phyloP scores from a whole-genome alignment of 495 filamentous ascomycete species.

The Hypomontagnella monticulosa region DNA sequence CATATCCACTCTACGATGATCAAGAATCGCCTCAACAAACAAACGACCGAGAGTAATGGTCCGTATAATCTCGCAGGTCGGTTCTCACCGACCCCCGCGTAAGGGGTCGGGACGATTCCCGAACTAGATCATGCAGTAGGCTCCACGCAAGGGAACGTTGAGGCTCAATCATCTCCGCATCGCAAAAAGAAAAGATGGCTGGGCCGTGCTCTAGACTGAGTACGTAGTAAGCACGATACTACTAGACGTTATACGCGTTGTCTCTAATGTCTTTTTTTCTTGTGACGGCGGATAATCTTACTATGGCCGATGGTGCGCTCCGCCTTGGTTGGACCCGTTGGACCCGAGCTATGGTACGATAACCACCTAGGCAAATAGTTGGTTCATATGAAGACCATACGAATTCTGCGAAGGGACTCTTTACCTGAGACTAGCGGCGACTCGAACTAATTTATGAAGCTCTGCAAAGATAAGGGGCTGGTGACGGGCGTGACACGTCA shows the following conservation, averaged over 20 bases:
- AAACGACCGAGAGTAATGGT: neutral
- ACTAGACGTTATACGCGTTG: neutral
- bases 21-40: constrained; percentile 7
- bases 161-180: constrained; percentile 37
- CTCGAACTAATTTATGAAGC: neutral
- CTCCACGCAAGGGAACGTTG: constrained; percentile 39
- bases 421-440: too few species aligned
- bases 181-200: constrained; percentile 17
- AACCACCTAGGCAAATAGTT: neutral
- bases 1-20: neutral
- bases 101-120: constrained; percentile 24
- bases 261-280: neutral
- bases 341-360: neutral
- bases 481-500: too few species aligned
- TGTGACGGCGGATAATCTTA: neutral
- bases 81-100: constrained; percentile 10
- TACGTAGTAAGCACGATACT: constrained; percentile 10
- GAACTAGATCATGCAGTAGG: constrained; percentile 29
- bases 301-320: neutral
- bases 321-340: constrained; percentile 8
- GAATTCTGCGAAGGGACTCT: neutral
- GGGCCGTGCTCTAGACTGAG: neutral
- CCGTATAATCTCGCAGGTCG: constrained; percentile 27
- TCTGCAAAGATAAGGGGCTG: neutral
- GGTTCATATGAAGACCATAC: neutral